Percentiles rank a stretch among this genome's conserved stretches.
These are phyloP conservation scores for Schoenoplectus triqueter DNA, from an alignment of 202 grass and related monocot genomes.

Conservation along the genomic window DNA sequence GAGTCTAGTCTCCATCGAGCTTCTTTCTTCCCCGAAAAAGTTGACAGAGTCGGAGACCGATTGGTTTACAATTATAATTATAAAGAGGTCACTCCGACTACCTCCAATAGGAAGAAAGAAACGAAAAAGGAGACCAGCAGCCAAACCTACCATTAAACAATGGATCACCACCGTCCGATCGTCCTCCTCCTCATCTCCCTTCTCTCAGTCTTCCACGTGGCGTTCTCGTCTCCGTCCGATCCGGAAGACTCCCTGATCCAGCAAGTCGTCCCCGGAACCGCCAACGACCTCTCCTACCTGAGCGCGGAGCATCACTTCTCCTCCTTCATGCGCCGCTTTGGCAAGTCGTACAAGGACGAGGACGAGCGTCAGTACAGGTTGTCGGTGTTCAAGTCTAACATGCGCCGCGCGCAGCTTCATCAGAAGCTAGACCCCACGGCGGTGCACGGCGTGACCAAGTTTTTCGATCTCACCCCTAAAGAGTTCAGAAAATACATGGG, in stretches of 20 bases:
- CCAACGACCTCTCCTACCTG: constrained; percentile 52
- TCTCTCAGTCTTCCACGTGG: constrained; percentile 17
- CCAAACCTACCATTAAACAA: constrained; percentile 27
- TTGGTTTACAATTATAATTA: constrained; percentile 22
- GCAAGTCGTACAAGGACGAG: constrained; percentile 67
- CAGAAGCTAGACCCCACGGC: constrained; percentile 76
- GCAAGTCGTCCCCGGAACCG: constrained; percentile 57
- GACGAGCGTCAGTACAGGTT: constrained; percentile 75
- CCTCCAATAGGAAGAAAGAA: background rate
- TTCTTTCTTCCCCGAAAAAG: background rate
- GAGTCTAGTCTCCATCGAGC: background rate
- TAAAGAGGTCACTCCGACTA: background rate
- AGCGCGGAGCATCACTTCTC: constrained; percentile 75
- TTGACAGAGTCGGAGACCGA: constrained; percentile 19
- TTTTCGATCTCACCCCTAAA: constrained; percentile 85
- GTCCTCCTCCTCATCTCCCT: constrained; percentile 48
- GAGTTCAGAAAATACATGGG: constrained; percentile 76
- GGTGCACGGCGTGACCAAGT: constrained; percentile 79
- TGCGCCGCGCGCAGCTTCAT: constrained; percentile 68
- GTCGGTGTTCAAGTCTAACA: constrained; percentile 78
- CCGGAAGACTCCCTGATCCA: constrained; percentile 62
- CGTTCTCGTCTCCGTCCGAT: background rate
- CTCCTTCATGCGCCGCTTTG: constrained; percentile 69
- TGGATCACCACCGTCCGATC: constrained; percentile 54
- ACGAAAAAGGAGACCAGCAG: background rate